These are phyloP conservation scores for Ogataea pini DNA, from an alignment of 805 yeast genomes.

Conservation along the genomic window DNA sequence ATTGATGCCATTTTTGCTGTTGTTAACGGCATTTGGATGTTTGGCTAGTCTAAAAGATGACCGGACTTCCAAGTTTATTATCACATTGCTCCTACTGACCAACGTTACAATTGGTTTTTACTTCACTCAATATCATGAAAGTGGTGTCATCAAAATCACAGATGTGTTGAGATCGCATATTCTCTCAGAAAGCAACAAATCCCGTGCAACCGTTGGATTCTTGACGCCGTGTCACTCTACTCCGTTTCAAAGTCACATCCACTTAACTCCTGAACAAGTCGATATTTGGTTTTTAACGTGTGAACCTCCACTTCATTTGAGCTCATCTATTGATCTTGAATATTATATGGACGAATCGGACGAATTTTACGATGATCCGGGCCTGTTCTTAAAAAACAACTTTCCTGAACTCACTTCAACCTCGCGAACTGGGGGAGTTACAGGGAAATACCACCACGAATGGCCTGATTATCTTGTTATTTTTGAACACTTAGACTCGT, in stretches of 20 bases:
- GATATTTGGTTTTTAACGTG: constrained; percentile 82
- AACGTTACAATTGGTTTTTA: constrained; percentile 23
- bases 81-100: constrained; percentile 8
- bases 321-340: constrained; percentile 35
- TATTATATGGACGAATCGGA: constrained; percentile 86
- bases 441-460: constrained; percentile 35
- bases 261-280: constrained; percentile 46
- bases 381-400: constrained; percentile 50
- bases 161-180: constrained; percentile 44
- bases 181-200: constrained; percentile 29
- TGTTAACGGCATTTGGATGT: constrained; percentile 49
- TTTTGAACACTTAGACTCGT: constrained; percentile 61
- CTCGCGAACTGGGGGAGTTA: not conserved
- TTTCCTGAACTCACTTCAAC: constrained; percentile 42
- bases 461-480: constrained; percentile 79
- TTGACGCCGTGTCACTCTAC: constrained; percentile 97
- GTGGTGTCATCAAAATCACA: constrained; percentile 78
- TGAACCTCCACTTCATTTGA: constrained; percentile 75
- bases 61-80: constrained; percentile 3
- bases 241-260: constrained; percentile 88
- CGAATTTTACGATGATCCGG: constrained; percentile 68
- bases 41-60: constrained; percentile 17
- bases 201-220: constrained; percentile 60
- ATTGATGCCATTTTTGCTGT: constrained; percentile 69
- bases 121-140: constrained; percentile 73